Evolutionary conservation across 2,329 filamentous ascomycete species (phyloP).

Genomic region (Arthrobotrys megalospora): DNA sequence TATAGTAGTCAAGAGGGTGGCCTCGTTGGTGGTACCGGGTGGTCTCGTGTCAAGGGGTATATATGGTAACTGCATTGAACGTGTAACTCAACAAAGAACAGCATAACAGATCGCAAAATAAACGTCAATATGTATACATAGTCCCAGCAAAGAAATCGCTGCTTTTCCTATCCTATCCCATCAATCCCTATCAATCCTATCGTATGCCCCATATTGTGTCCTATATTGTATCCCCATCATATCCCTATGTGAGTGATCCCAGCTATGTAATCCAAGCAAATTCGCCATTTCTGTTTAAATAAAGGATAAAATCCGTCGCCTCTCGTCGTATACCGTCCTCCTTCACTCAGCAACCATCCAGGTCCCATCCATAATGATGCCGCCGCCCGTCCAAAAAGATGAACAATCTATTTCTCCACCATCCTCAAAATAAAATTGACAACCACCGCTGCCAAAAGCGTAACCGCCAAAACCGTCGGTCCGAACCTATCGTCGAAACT

Average conservation of each 20-base stretch:
- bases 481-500: slow-evolving; percentile 98
- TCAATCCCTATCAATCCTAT: background rate
- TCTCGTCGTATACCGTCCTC: background rate
- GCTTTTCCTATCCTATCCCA: background rate
- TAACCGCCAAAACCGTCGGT: slow-evolving; percentile 88
- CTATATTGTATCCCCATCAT: no score
- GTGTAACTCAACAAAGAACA: no score
- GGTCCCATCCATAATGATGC: background rate
- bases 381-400: background rate
- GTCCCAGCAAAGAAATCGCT: no score
- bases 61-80: no score
- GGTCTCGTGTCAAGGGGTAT: background rate
- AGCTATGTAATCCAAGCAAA: no score
- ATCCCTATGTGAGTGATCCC: no score
- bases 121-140: no score
- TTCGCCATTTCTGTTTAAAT: no score
- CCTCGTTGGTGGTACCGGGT: no score
- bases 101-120: no score
- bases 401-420: slow-evolving; percentile 58
- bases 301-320: no score
- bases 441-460: slow-evolving; percentile 88
- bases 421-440: slow-evolving; percentile 94
- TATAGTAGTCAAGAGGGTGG: background rate
- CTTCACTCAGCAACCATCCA: no score
- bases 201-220: background rate